Base-by-base conservation (phyloP, 78 protist genomes). In the Diacronema lutheri region DNA sequence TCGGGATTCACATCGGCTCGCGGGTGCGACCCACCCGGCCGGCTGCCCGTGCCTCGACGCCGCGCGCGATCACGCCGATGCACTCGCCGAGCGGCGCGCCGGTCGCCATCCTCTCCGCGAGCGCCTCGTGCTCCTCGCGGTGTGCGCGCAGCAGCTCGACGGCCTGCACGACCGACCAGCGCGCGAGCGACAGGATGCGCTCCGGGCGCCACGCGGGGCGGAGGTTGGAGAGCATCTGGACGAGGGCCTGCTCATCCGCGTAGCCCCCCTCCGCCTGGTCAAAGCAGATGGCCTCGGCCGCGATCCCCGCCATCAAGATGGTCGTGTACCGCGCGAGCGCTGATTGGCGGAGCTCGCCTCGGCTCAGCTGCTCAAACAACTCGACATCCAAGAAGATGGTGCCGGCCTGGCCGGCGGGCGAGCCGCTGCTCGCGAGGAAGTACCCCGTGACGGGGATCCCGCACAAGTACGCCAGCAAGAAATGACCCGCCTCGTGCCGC, bases 401-500 rank as follows among this genome's bases (percentile, higher is more conserved):
- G 55, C 76, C 76, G n/a, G 76, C 76, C 10, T 4, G 40, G 12
- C 76, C 76, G 26, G 0, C 21, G 76, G 37, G 20, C 50, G 29
- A 55, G 1, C 12, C n/a, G n/a, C 37, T 31, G 10, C 50, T 1
- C n/a, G 50, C 50, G 25, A 68, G 46, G 25, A 68, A 25, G 76
- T 7, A 35, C 1, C 26, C 50, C 46, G 37, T 25, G 25, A 68
- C 16, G 26, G 76, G 76, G n/a, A 44, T 20, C 40, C 76, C 76
- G 46, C 37, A 44, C 55, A 68, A n/a, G 50, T 38, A 35, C 26
- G 76, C 76, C 26, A 29, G 10, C 50, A 68, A 20, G n/a, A 68
- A 38, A n/a, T 68, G 76, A 13, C 76, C 76, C 31, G 76, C 76
- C 76, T 68, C 76, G 46, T 68, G 76, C 76, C 37, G 10, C 16